phyloP scores from a whole-genome alignment of 352 stramenopile species.

The Phytophthora ramorum region DNA sequence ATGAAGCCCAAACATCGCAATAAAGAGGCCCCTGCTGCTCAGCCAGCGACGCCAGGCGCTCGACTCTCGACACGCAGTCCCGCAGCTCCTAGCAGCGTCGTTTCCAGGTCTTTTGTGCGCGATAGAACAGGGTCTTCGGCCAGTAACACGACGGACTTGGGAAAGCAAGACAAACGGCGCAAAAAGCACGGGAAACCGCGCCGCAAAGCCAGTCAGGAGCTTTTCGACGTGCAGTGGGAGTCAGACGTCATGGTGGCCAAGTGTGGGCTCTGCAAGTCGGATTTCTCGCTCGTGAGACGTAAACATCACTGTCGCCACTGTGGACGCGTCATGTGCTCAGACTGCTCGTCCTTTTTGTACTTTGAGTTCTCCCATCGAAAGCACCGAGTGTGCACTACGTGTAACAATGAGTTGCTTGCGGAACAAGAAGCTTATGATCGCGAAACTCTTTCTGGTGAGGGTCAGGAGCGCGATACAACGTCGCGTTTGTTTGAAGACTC shows the following conservation, averaged over 20 bases:
- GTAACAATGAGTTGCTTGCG: conserved; percentile 35
- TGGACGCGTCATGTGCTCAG: conserved; percentile 77
- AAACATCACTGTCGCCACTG: conserved; percentile 85
- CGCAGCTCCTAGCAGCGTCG: conserved; percentile 30
- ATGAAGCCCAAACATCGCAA: conserved; percentile 10
- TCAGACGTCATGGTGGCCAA: conserved; percentile 46
- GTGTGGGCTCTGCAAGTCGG: conserved; percentile 60
- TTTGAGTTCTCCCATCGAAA: conserved; percentile 68
- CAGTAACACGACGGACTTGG: conserved; percentile 31
- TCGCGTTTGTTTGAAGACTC: conserved; percentile 21
- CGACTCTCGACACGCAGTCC: conserved; percentile 11
- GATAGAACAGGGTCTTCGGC: conserved; percentile 26
- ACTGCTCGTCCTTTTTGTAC: conserved; percentile 74
- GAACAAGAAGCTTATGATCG: conserved; percentile 39
- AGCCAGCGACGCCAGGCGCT: conserved; percentile 5
- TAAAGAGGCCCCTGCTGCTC: conserved; percentile 1
- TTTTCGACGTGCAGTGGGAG: conserved; percentile 74
- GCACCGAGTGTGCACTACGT: conserved; percentile 68
- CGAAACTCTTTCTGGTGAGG: conserved; percentile 10
- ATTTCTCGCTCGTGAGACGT: conserved; percentile 74
- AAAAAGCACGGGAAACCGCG: conserved; percentile 34
- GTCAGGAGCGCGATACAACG: conserved; percentile 1
- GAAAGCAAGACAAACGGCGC: conserved; percentile 13
- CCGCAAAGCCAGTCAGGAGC: conserved; percentile 62
- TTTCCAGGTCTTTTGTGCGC: conserved; percentile 32